Evolutionary conservation across 2,329 filamentous ascomycete species (phyloP).

Genomic region (Colletotrichum sublineola): DNA sequence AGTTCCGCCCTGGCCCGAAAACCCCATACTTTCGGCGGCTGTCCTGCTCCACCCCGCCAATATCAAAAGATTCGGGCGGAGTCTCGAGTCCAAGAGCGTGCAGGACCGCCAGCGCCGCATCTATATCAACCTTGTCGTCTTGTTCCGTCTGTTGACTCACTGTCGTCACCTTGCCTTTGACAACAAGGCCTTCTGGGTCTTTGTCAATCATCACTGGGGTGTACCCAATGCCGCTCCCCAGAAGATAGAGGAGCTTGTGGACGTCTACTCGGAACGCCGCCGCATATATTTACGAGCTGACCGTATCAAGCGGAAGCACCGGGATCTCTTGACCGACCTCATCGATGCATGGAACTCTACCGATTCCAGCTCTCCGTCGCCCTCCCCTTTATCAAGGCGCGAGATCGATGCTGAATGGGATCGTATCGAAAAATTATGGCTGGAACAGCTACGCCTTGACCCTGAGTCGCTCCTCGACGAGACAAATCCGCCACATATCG

Average conservation of each 20-base stretch:
- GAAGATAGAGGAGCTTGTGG: constrained; percentile 5
- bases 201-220: constrained; percentile 6
- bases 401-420: constrained; percentile 17
- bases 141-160: constrained; percentile 21
- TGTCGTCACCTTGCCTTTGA: constrained; percentile 32
- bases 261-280: constrained; percentile 19
- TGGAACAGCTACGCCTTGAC: neutral
- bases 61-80: constrained; percentile 2
- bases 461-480: constrained; percentile 6
- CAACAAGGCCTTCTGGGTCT: constrained; percentile 16
- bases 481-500: neutral
- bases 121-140: constrained; percentile 28
- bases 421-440: neutral
- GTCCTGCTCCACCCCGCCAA: constrained; percentile 13
- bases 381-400: neutral
- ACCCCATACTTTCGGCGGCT: neutral
- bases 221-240: too few species aligned
- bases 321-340: constrained; percentile 28
- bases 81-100: neutral
- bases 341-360: constrained; percentile 28
- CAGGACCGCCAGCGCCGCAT: constrained; percentile 20
- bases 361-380: neutral
- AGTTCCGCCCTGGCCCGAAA: constrained; percentile 11
- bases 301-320: neutral
- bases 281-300: neutral